A percentile compares a stretch with the other conserved stretches of the same genome.
These are phyloP conservation scores for Dactylellina parvicollis DNA, from an alignment of 2,329 filamentous ascomycete species.

Conservation along the genomic window DNA sequence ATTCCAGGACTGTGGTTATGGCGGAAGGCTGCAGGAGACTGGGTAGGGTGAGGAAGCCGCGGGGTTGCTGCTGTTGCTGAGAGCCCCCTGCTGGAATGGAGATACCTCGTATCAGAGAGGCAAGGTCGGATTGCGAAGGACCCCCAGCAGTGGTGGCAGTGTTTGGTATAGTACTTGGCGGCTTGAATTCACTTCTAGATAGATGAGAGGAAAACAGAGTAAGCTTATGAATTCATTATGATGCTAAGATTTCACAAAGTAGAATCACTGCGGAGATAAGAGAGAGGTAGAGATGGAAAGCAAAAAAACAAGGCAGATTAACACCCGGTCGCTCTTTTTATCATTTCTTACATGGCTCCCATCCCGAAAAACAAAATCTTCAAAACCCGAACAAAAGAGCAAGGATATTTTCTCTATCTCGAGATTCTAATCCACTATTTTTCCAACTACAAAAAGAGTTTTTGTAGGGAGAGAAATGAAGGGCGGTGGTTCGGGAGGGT, in stretches of 20 bases:
- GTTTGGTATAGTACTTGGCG: constrained; percentile 6
- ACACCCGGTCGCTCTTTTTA: constrained; percentile 2
- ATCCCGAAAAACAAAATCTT: too few species aligned
- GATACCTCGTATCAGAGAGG: constrained; percentile 54
- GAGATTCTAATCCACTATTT: neutral
- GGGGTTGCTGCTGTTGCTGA: constrained; percentile 74
- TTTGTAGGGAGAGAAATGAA: constrained; percentile 6
- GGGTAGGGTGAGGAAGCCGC: constrained; percentile 83
- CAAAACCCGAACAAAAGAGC: neutral
- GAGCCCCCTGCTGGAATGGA: constrained; percentile 64
- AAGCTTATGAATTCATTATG: constrained; percentile 52
- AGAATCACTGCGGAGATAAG: constrained; percentile 3
- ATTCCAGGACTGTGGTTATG: constrained; percentile 79
- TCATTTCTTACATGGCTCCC: neutral
- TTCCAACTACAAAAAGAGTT: constrained; percentile 17
- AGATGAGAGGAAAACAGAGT: constrained; percentile 12
- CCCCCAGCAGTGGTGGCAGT: constrained; percentile 12
- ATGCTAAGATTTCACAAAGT: constrained; percentile 49
- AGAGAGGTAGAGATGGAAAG: constrained; percentile 3
- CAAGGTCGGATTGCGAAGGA: constrained; percentile 30
- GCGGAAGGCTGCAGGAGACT: constrained; percentile 82
- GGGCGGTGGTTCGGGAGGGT: constrained; percentile 25
- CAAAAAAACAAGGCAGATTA: neutral
- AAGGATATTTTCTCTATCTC: neutral
- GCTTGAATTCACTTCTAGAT: constrained; percentile 42